Evolutionary conservation across 768 basidiomycete genomes (phyloP).

Genomic region (Collybia sordida): DNA sequence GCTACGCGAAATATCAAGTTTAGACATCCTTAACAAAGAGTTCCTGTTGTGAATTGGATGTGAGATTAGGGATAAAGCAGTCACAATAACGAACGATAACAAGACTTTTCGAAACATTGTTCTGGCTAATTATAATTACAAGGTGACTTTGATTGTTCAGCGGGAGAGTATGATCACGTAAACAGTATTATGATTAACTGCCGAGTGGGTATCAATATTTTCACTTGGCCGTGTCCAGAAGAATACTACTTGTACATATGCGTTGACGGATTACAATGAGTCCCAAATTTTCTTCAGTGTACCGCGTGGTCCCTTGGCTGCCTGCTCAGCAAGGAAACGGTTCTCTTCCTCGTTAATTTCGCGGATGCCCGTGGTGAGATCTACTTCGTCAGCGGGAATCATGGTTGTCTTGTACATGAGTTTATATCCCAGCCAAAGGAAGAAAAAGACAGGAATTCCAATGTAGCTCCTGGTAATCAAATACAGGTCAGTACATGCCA

Average conservation of each 20-base stretch:
- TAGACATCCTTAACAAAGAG: constrained; percentile 22
- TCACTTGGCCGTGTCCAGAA: background rate
- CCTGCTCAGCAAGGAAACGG: constrained; percentile 44
- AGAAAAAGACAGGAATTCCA: constrained; percentile 39
- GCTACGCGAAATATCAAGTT: constrained; percentile 52
- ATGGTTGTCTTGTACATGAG: constrained; percentile 30
- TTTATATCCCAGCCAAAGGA: constrained; percentile 43
- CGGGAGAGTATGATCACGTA: background rate
- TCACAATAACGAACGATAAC: constrained; percentile 14
- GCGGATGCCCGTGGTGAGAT: constrained; percentile 57
- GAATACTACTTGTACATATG: background rate
- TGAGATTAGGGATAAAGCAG: constrained; percentile 13
- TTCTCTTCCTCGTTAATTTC: constrained; percentile 67
- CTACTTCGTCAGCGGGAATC: constrained; percentile 49
- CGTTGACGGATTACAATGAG: constrained; percentile 27
- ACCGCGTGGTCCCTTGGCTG: constrained; percentile 34
- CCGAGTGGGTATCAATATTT: background rate
- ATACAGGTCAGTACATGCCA: constrained; percentile 3
- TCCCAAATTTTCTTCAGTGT: constrained; percentile 33
- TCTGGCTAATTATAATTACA: background rate
- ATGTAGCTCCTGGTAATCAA: constrained; percentile 41
- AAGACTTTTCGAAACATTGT: constrained; percentile 16
- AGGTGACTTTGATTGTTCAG: background rate
- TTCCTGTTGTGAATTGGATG: constrained; percentile 8
- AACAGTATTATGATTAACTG: background rate